Evolutionary conservation across 2,329 filamentous ascomycete genomes (phyloP), one percentile per base, ranked within the genome.

Genomic region (Aspergillus thermomutatus): DNA sequence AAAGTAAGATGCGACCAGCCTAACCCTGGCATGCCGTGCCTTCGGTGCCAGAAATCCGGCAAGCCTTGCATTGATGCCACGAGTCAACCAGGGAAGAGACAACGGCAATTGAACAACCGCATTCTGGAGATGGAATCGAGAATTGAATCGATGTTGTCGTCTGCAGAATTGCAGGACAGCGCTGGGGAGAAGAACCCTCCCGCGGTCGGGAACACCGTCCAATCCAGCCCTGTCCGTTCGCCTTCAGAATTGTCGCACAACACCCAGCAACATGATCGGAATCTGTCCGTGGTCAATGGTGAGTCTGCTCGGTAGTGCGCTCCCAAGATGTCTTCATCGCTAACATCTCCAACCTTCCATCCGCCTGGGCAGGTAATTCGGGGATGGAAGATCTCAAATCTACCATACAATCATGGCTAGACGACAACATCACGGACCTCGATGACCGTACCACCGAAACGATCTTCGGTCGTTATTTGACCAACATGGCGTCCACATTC

Each of bases 1-100:
- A 49, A 49, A 49, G 46, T 49, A 8, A 49, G n/a, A 49, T 49
- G 46, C 23, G 46, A 49, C 46, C 46, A 49, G 46, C 25, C 46
- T 4, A 28, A 49, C 5, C 46, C 25, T 25, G 23, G 21, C 46
- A 23, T 4, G 46, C 46, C 46, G 23, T 49, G 46, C 9, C 9
- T 49, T 8, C 3, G 46, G 14, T 49, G 46, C 14, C 46, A 49
- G 25, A 49, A 28, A 6, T 49, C 23, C 3, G 46, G 46, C 46
- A 49, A 49, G 6, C 0, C 5, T 9, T 49, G 46, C 46, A n/a
- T 49, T n/a, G 25, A 49, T 19, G 46, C 46, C 11, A 11, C 21
- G 23, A 28, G 46, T 10, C 19, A 49, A 26, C 19, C 46, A 19
- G 46, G 25, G 46, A 49, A 26, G 23, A 49, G 46, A 28, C 25